A percentile compares a stretch with the other conserved stretches of the same genome.
These are phyloP conservation scores for Chamaenerion angustifolium DNA, from an alignment of 345 rosid species.

Conservation along the genomic window DNA sequence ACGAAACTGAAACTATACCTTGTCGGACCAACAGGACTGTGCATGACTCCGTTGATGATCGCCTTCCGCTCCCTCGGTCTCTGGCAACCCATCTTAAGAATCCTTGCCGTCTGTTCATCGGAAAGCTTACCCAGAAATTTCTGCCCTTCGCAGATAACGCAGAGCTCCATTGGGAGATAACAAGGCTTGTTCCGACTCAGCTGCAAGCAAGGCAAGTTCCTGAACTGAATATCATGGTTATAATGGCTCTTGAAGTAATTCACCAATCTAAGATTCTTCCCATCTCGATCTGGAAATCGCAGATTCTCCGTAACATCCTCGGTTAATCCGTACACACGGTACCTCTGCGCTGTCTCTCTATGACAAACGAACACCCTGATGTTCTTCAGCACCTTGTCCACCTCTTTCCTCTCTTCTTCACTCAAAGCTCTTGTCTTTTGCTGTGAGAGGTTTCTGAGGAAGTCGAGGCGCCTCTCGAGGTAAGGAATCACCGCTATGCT, in stretches of 20 bases:
- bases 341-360: constrained; percentile 84
- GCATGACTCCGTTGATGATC: constrained; percentile 63
- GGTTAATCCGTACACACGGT: constrained; percentile 73
- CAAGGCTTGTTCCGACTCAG: constrained; percentile 83
- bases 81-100: constrained; percentile 90
- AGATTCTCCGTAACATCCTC: constrained; percentile 58
- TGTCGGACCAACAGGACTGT: constrained; percentile 74
- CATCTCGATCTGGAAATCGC: constrained; percentile 76
- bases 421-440: constrained; percentile 50
- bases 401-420: constrained; percentile 70
- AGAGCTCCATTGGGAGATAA: constrained; percentile 95
- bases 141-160: constrained; percentile 95
- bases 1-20: constrained; percentile 63
- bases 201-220: constrained; percentile 86
- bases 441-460: constrained; percentile 63
- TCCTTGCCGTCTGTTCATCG: constrained; percentile 86
- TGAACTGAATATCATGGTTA: constrained; percentile 53
- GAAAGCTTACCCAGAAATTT: constrained; percentile 95
- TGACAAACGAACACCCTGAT: constrained; percentile 85
- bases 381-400: constrained; percentile 69
- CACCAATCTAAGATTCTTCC: constrained; percentile 53
- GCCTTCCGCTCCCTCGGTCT: constrained; percentile 76
- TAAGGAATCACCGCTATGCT: constrained; percentile 82
- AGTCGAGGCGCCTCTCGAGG: constrained; percentile 75
- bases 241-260: constrained; percentile 86